Conservation (phyloP, 257 asterid genomes). For the Oldenlandia corymbosa region DNA sequence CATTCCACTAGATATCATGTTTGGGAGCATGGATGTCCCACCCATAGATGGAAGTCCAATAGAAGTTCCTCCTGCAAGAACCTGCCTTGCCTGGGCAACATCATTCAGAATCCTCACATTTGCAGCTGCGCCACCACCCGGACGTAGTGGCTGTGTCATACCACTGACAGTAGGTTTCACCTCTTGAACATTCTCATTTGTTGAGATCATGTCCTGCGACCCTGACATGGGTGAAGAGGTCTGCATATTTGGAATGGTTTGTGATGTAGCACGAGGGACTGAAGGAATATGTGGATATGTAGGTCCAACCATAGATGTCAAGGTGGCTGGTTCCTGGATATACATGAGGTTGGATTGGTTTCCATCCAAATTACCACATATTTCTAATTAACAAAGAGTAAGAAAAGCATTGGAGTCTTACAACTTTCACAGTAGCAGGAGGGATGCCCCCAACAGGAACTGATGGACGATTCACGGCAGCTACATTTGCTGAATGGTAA, state of each 20-base stretch:
- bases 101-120: conserved; percentile 79
- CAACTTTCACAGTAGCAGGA: conserved; percentile 85
- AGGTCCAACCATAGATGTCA: conserved; percentile 55
- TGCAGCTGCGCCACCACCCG: conserved; percentile 69
- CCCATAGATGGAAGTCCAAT: conserved; percentile 63
- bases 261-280: conserved; percentile 68
- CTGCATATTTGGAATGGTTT: conserved; percentile 58
- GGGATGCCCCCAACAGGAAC: conserved; percentile 52
- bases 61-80: conserved; percentile 69
- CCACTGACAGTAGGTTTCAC: conserved; percentile 58
- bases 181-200: conserved; percentile 58
- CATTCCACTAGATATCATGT: conserved; percentile 85
- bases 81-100: conserved; percentile 86
- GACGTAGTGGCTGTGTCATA: conserved; percentile 56
- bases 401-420: conserved; percentile 30
- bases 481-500: conserved; percentile 51
- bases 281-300: conserved; percentile 61
- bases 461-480: conserved; percentile 55
- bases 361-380: conserved; percentile 1
- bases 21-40: conserved; percentile 78
- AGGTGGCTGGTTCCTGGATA: conserved; percentile 76
- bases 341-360: conserved; percentile 13
- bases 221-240: conserved; percentile 80
- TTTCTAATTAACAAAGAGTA: conserved; percentile 1
- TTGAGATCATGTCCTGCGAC: conserved; percentile 56